Base-by-base conservation (phyloP, 371 early-diverging fungal species). In the Zychaea mexicana region DNA sequence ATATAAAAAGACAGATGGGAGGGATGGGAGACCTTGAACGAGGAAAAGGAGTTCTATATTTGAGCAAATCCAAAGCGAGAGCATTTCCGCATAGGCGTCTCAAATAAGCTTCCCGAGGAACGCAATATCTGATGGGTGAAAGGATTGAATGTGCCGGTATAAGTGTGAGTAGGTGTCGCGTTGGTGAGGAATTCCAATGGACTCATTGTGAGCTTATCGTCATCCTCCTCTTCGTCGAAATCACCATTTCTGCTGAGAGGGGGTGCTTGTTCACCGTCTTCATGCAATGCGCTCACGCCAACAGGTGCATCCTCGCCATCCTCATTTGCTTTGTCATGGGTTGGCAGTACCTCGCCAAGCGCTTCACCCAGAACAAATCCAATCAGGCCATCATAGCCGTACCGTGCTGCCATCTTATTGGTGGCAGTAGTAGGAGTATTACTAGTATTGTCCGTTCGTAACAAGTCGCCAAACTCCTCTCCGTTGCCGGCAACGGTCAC, bases 51-150 rank as follows among this genome's bases (percentile, higher is more conserved):
- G 7, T 21, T 1, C 22, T 49, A 78, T 53, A 75, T 71, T 61
- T 80, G 81, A 63, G 81, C 81, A 69, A 80, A 80, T 8, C 77
- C 77, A 70, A 80, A 80, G 60, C 81, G 73, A 60, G 81, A 80
- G 47, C 72, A 70, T 70, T 75, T 73, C 30, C 81, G 73, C 49
- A 73, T 65, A 26, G 80, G 75, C 2, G 80, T 69, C 21, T 76
- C 79, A 45, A 70, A 66, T 21, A 67, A 59, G 38, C 31, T 65
- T 30, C 70, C 68, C 15, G 72, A 68, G 15, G 70, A 65, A 33
- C 76, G 71, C 13, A 78, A 26, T 19, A 77, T 52, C 57, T 76
- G 74, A 61, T 76, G 74, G 31, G 80, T 59, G 46, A 79, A 79
- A 13, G 80, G 80, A 45, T 79, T 79, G 24, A 79, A 76, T 52